phyloP scores from a whole-genome alignment of 78 protist species.

The Protostelium mycophagum region DNA sequence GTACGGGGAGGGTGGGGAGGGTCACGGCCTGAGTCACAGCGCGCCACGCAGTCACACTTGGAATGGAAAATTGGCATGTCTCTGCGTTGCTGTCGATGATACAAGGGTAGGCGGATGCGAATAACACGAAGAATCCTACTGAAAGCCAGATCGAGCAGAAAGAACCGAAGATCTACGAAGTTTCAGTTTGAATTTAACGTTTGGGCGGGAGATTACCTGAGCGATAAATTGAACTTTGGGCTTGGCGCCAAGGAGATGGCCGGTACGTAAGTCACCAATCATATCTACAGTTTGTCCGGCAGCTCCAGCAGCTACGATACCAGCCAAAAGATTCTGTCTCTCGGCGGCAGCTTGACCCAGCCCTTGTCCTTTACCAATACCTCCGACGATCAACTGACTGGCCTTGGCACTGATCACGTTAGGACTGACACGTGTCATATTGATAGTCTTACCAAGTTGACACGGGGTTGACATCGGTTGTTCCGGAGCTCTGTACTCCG shows the following conservation, averaged over 20 bases:
- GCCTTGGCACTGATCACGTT: background rate
- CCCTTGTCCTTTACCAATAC: background rate
- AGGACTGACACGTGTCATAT: too few relatives aligned
- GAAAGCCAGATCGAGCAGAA: background rate
- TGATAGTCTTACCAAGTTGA: too few relatives aligned
- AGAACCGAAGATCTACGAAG: background rate
- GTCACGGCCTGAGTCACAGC: background rate
- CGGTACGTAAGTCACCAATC: background rate
- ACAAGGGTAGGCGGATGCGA: background rate
- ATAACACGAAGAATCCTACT: background rate
- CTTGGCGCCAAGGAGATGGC: background rate
- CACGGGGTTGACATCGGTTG: background rate
- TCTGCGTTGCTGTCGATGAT: background rate
- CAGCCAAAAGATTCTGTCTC: background rate
- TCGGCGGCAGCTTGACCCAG: background rate
- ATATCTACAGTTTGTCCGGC: background rate
- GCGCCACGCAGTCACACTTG: background rate
- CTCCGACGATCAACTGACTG: background rate
- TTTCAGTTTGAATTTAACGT: background rate
- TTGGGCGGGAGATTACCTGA: background rate
- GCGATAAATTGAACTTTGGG: background rate
- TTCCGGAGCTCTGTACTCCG: background rate
- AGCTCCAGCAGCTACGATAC: background rate
- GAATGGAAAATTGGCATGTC: background rate
- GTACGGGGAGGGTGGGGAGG: background rate